Percentiles rank a stretch among this genome's conserved stretches.
Evolutionary conservation across 345 rosid species (phyloP).

Genomic region (Gynandropsis gynandra): DNA sequence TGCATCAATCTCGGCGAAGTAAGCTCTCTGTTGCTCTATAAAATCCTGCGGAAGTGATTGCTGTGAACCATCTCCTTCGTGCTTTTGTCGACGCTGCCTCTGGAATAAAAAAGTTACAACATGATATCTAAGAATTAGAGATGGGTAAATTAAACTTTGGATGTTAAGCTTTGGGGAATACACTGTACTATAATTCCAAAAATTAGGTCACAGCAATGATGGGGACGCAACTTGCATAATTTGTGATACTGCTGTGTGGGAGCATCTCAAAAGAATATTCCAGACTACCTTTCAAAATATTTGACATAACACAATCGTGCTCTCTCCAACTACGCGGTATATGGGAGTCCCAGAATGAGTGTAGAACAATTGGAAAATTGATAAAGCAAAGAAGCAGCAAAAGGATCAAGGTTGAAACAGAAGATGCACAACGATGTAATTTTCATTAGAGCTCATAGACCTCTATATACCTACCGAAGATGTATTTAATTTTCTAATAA

Average conservation of each 20-base stretch:
- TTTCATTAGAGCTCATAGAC: slow-evolving; percentile 2
- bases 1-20: slow-evolving; percentile 69
- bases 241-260: slow-evolving; percentile 1
- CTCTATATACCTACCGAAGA: too few species aligned
- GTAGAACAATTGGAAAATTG: neutral
- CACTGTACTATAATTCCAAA: neutral
- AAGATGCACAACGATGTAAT: neutral
- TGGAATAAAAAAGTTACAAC: slow-evolving; percentile 21
- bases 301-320: neutral
- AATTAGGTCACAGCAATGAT: neutral
- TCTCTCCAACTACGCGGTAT: neutral
- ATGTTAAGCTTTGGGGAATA: neutral
- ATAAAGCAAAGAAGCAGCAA: too few species aligned
- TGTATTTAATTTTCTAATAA: too few species aligned
- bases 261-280: slow-evolving; percentile 3
- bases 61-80: slow-evolving; percentile 15
- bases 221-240: slow-evolving; percentile 7
- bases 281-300: neutral
- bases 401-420: slow-evolving; percentile 3
- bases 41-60: slow-evolving; percentile 36
- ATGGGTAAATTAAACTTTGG: neutral
- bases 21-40: slow-evolving; percentile 55
- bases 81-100: slow-evolving; percentile 29
- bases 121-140: slow-evolving; percentile 3
- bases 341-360: neutral